Evolutionary conservation across 805 yeast species (phyloP).

Genomic region (Soucietia sequanensis): DNA sequence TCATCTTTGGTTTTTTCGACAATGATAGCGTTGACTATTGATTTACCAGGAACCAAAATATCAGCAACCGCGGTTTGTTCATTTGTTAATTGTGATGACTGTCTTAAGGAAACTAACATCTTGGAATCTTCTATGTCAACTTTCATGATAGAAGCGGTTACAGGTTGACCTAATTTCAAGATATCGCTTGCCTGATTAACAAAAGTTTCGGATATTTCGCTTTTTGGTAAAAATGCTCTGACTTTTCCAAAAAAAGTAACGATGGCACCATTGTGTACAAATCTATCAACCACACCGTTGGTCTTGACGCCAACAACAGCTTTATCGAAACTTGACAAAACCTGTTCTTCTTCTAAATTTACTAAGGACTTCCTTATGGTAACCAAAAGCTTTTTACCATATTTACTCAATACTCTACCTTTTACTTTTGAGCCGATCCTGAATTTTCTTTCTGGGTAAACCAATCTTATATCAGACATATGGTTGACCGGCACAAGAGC

Average conservation of each 20-base stretch:
- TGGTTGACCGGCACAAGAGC: conserved; percentile 76
- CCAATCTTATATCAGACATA: conserved; percentile 78
- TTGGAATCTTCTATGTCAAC: conserved; percentile 54
- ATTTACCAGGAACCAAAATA: conserved; percentile 56
- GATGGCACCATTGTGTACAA: conserved; percentile 76
- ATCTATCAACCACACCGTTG: conserved; percentile 69
- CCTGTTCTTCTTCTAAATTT: conserved; percentile 55
- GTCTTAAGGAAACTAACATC: conserved; percentile 72
- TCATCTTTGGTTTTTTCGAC: conserved; percentile 77
- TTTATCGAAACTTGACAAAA: conserved; percentile 38
- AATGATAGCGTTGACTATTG: conserved; percentile 57
- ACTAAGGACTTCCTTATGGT: conserved; percentile 87
- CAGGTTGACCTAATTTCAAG: conserved; percentile 80
- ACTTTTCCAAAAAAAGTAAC: conserved; percentile 79
- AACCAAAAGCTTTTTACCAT: conserved; percentile 50
- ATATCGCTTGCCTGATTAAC: conserved; percentile 76
- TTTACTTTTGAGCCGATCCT: conserved; percentile 79
- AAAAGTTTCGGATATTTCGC: conserved; percentile 87
- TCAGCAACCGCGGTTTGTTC: conserved; percentile 47
- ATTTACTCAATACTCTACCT: conserved; percentile 63
- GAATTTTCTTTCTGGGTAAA: conserved; percentile 90
- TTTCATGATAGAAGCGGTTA: conserved; percentile 60
- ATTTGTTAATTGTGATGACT: conserved; percentile 51
- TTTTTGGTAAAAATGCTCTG: conserved; percentile 78
- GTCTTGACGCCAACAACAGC: conserved; percentile 50